Conservation (phyloP, 148 eudicot genomes). For the Chenopodium berlandieri region DNA sequence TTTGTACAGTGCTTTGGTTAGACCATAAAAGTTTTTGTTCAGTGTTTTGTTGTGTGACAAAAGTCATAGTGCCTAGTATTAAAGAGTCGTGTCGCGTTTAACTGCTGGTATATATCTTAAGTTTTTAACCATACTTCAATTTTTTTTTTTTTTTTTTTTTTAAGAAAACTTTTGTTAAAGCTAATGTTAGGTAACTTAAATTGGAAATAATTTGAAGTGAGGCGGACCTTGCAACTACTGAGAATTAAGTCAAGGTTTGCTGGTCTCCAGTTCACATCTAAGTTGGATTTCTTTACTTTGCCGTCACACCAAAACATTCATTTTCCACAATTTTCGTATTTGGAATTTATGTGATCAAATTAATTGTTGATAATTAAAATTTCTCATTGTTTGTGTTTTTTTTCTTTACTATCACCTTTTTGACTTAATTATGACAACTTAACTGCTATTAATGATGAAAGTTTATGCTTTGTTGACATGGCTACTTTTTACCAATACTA, state of each 20-base stretch:
- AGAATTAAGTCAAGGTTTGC: conserved; percentile 2
- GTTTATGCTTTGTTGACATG: background rate
- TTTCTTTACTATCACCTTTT: background rate
- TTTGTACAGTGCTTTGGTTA: too few species aligned
- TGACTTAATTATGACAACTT: background rate
- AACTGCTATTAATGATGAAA: background rate
- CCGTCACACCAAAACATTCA: conserved; percentile 10
- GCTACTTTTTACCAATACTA: background rate
- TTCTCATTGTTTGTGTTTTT: background rate
- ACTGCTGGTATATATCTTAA: too few species aligned
- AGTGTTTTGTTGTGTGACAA: too few species aligned
- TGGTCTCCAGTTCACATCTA: conserved; percentile 20
- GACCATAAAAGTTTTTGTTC: too few species aligned
- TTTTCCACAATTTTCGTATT: background rate
- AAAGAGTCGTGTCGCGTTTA: too few species aligned
- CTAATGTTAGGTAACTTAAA: background rate
- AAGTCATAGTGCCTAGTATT: too few species aligned
- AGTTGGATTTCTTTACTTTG: conserved; percentile 15
- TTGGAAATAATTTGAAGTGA: background rate
- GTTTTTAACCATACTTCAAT: too few species aligned
- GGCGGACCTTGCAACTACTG: background rate
- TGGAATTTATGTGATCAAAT: background rate
- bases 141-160: too few species aligned
- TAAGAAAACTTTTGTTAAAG: background rate
- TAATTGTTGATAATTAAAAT: background rate